Base-by-base conservation (phyloP, 2,329 filamentous ascomycete species). In the Fusarium equiseti region DNA sequence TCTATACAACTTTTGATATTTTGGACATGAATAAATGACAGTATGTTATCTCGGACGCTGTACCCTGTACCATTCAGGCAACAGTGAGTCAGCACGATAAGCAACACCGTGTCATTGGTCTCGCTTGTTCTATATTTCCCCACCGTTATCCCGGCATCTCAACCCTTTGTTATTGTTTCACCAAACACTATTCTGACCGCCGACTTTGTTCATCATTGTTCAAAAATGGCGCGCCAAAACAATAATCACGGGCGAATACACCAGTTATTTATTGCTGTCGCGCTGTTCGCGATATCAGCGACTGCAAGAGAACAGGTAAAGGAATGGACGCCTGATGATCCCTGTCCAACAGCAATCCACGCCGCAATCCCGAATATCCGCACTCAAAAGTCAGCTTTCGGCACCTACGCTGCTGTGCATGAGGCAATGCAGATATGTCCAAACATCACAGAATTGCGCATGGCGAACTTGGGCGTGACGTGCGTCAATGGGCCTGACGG, bases 351-450 rank as follows among this genome's bases (percentile, higher is more conserved):
- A 2, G 8, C 12, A 1, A 46, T 63, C 5, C 12, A 20, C 10
- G 56, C 59, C 13, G 9, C 1, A 3, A 8, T 59, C 6, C 38
- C 54, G 8, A 32, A 32, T 15, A 8, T 12, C 6, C 27, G 27
- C 10, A 11, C 4, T 27, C 27, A 27, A 2, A 5, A 16, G 8
- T 32, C 10, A 4, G n/a, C 24, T 0, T 71, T 64, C 12, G 13
- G 26, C 3, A 54, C 6, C 6, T 50, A 45, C 0, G 13, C 20
- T 12, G 24, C 20, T 4, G 52, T 71, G 1, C 68, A 71, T 22
- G 11, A 56, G 8, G 55, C 67, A 0, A 56, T 71, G 45, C 44
- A 40, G 16, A 26, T 16, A 4, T 71, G 68, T 20, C 31, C 31
- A 8, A 65, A 58, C 5, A 26, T 71, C 6, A 46, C 45, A 2